Base-by-base conservation (phyloP, 805 yeast genomes). In the Wickerhamomyces ciferrii region DNA sequence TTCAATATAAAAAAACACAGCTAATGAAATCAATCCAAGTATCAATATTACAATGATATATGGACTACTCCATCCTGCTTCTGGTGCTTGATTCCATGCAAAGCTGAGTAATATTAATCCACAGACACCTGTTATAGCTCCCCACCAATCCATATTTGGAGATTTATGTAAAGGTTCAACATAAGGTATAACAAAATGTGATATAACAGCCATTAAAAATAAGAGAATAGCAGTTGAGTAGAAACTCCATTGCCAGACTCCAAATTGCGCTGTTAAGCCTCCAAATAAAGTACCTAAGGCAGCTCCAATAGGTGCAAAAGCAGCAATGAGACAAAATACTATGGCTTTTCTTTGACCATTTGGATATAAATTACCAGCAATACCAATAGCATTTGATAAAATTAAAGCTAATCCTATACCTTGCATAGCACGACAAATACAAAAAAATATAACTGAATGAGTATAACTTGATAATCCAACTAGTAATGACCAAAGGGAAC, bases 41-140 rank as follows among this genome's bases (percentile, higher is more conserved):
- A 82, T 66, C 25, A 84, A 63, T 13, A 86, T 58, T 0, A 70
- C 79, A 38, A 81, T 76, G 38, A 82, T 75, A 52, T 84, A 85
- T 1, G 82, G 73, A 2, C 57, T 59, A 11, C 62, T 53, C 92
- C 92, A 86, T 19, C 91, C 88, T 2, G 68, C 83, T 5, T 75
- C 71, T 0, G 92, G 87, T 3, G 85, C 92, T 59, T 87, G 90
- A 54, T 83, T 85, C 80, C 88, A 79, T 2, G 79, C 78, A 58
- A 85, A 80, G 53, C 82, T 84, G 59, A 87, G 69, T 31, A 86
- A 59, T 2, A 84, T 70, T 42, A 87, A 62, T 0, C 87, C 88
- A 6, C 65, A 47, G 5, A 85, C 75, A 4, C 87, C 91, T 14
- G 78, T 48, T 0, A 65, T 17, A 0, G 84, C 68, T 15, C 89